Base-by-base conservation (phyloP, 257 asterid species). In the Pogostemon cablin region DNA sequence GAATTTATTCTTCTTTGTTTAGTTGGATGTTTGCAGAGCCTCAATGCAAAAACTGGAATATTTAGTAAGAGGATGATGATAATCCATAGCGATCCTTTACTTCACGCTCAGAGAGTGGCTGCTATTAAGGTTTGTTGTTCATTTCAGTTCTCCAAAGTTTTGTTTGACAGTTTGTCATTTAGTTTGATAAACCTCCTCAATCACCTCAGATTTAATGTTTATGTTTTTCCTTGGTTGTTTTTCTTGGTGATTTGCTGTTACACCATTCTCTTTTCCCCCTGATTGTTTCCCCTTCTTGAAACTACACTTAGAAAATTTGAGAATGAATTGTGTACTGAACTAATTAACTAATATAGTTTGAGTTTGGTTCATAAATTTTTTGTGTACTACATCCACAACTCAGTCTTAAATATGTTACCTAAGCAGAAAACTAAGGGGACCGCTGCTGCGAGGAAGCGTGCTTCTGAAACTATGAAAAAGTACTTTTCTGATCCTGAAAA, bases 11-110 rank as follows among this genome's bases (percentile, higher is more conserved):
- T 85, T 85, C 81, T 80, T 72, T 76, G 80, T 92, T 84, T 88
- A 91, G 95, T 83, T 86, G 91, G 86, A 84, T 93, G 93, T 79
- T 84, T 91, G 98, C 99, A 93, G 96, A 93, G 96, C 93, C 95
- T 91, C 72, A 93, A 91, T 81, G 95, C 95, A 74, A 89, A 77
- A 82, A 93, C 98, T 81, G 96, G 98, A 62, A 73, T 91, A 71
- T 89, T 93, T 75, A 93, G 89, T 65, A 89, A 85, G 69, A 81
- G 96, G 86, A 91, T 93, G 99, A 91, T 86, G 96, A 82, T 89
- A 74, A 93, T 93, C 78, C 98, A 93, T 72, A 74, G 73, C 2
- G 91, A 91, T 81, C 99, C 99, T 10, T 60, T 68, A 79, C 96
- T 89, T 55, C 96, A 82, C 66, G 96, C 99, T 20, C 96, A 93